Base-by-base conservation (phyloP, 257 asterid species). In the Lithospermum erythrorhizon region DNA sequence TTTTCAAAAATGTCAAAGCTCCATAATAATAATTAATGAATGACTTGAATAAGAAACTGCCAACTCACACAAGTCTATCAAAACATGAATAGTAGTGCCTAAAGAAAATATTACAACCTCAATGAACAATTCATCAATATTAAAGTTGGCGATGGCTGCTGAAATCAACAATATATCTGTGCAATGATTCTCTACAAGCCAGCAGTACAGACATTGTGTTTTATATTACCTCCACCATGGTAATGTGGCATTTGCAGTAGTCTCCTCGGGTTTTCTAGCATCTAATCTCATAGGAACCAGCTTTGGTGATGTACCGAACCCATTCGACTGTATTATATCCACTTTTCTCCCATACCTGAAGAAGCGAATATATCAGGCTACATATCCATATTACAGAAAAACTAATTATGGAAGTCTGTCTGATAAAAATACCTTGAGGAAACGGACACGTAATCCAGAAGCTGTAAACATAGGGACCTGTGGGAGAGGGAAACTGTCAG, bases 381-480 rank as follows among this genome's bases (percentile, higher is more conserved):
- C 71, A 63, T 56, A 60, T 68, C 17, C 48, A 52, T 14, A 27
- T 10, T 3, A 32, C 10, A 58, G 21, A n/a, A 21, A 45, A 25
- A 21, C 22, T 24, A 11, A 21, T 24, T 49, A 13, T 18, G 51
- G 21, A 5, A 13, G 23, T 54, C 37, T 15, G 41, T 63, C 18
- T 29, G 64, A 53, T 55, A 65, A 30, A 8, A 30, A 60, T 79
- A 91, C 98, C 97, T 89, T 93, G 35, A 93, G 89, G 78, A 93
- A 93, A 61, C 98, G 97, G 65, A 93, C 98, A 59, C 98, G 94
- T 74, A 93, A 70, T 57, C 98, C 98, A 63, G 97, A 93, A 52
- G 98, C 96, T 10, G 96, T 89, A 54, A 93, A 93, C 98, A 93
- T 93, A 52, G 97, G 98, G 74, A 93, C 98, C 98, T 93, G 94